Evolutionary conservation across 768 basidiomycete species (phyloP).

Genomic region (Kwoniella bestiolae): DNA sequence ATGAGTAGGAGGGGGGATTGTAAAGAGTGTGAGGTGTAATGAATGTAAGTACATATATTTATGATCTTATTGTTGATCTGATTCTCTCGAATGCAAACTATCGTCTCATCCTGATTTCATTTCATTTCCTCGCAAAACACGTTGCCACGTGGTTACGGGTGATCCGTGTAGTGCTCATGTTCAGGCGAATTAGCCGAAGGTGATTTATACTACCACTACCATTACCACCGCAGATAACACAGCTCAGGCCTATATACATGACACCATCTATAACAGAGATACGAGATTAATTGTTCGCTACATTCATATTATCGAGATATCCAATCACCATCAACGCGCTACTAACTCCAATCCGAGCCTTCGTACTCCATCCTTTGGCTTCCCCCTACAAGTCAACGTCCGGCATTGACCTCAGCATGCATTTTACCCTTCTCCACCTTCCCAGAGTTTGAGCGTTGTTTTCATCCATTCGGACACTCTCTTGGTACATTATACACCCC

Average conservation of each 20-base stretch:
- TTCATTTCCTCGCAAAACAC: neutral
- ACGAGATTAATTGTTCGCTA: too few species aligned
- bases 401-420: too few species aligned
- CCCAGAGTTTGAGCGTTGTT: too few species aligned
- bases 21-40: neutral
- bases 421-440: too few species aligned
- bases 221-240: too few species aligned
- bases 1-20: neutral
- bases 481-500: slow-evolving; percentile 3
- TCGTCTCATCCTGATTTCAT: neutral
- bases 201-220: too few species aligned
- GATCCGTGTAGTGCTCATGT: neutral
- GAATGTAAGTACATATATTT: neutral
- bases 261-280: slow-evolving; percentile 2
- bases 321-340: too few species aligned
- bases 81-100: neutral
- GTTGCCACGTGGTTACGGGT: neutral
- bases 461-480: too few species aligned
- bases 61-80: slow-evolving; percentile 1
- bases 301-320: too few species aligned
- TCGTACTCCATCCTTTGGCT: too few species aligned
- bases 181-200: slow-evolving; percentile 1
- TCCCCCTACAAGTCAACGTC: too few species aligned
- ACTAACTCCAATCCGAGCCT: too few species aligned
- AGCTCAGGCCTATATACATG: neutral